Evolutionary conservation across 164 flowering plant species (phyloP).

Genomic region (Tetrastigma voinierianum): DNA sequence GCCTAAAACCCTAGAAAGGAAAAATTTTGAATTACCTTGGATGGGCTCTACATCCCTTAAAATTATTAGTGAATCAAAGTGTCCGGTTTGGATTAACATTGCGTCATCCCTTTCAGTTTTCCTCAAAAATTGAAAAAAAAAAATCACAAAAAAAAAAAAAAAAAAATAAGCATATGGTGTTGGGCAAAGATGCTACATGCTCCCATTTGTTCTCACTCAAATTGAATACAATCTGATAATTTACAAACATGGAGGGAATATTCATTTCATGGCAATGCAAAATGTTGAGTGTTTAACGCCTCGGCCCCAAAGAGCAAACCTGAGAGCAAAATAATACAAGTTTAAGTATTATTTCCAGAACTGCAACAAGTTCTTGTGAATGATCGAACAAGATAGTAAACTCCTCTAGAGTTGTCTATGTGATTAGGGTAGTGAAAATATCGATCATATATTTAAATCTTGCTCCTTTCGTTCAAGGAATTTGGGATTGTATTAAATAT

Average conservation of each 20-base stretch:
- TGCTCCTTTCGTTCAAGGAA: no score
- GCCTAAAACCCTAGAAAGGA: not conserved
- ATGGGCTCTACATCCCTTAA: not conserved
- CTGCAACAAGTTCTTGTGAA: not conserved
- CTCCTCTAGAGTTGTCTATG: no score
- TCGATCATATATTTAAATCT: no score
- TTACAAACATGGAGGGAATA: conserved; percentile 27
- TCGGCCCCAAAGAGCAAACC: conserved; percentile 3
- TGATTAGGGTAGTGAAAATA: no score
- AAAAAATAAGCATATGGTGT: not conserved
- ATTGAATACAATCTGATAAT: conserved; percentile 26
- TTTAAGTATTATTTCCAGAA: not conserved
- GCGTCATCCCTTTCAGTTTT: conserved; percentile 4
- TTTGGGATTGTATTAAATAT: no score
- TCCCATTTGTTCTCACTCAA: conserved; percentile 11
- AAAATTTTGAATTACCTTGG: not conserved
- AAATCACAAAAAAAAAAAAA: not conserved
- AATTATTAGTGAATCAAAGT: conserved; percentile 8
- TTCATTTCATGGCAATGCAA: not conserved
- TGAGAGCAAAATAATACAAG: not conserved
- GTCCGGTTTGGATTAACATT: not conserved
- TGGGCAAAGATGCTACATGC: conserved; percentile 9
- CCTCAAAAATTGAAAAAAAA: not conserved
- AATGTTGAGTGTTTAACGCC: conserved; percentile 4
- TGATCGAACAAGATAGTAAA: not conserved